A percentile compares a stretch with the other conserved stretches of the same genome.
These are phyloP conservation scores for Leccinum subgranulosum DNA, from an alignment of 768 basidiomycete genomes.

Conservation along the genomic window DNA sequence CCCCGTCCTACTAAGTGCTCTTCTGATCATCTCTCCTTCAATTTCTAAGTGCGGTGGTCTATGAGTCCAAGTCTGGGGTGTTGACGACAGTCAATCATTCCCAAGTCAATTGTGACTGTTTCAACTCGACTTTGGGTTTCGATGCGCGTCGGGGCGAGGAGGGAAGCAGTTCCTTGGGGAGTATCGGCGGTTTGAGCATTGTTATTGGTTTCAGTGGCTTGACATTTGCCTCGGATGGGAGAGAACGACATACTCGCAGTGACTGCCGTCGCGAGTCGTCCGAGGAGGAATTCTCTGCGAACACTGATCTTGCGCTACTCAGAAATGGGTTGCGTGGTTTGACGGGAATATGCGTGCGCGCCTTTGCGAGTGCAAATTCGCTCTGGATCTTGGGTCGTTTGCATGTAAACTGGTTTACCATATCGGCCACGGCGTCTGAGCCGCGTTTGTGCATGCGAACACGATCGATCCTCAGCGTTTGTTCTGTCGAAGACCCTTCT, in stretches of 20 bases:
- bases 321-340: constrained; percentile 24
- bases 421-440: constrained; percentile 18
- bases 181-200: constrained; percentile 25
- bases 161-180: constrained; percentile 25
- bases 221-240: not conserved
- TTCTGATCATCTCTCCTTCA: too few species aligned
- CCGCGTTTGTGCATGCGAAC: constrained; percentile 25
- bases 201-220: constrained; percentile 32
- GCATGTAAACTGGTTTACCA: constrained; percentile 18
- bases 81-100: too few species aligned
- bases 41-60: not conserved
- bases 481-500: not conserved
- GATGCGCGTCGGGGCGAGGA: constrained; percentile 1
- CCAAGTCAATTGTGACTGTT: constrained; percentile 20
- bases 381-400: constrained; percentile 24
- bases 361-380: constrained; percentile 17
- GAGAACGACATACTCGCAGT: constrained; percentile 8
- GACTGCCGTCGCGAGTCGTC: not conserved
- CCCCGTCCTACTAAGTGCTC: too few species aligned
- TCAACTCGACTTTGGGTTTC: constrained; percentile 10
- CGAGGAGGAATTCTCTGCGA: constrained; percentile 8
- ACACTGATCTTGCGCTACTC: constrained; percentile 15
- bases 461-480: constrained; percentile 18
- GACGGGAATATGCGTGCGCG: not conserved
- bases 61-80: not conserved